Evolutionary conservation across 2,329 filamentous ascomycete genomes (phyloP).

Genomic region (Apiospora koreana): DNA sequence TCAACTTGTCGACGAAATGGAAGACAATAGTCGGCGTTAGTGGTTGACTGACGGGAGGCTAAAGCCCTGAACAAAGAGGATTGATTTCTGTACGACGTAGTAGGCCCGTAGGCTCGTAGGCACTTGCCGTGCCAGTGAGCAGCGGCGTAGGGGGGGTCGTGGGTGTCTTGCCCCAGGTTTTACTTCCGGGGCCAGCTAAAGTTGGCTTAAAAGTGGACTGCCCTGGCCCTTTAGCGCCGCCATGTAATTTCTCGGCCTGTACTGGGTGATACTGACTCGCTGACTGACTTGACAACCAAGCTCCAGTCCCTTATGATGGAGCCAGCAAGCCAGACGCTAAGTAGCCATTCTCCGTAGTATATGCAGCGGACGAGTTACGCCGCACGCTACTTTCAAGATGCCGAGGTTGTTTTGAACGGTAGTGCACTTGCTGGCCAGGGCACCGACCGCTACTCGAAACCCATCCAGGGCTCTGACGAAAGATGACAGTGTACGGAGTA

Average conservation of each 20-base stretch:
- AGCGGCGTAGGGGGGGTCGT: background rate
- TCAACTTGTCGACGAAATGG: too few relatives aligned
- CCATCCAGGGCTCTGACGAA: background rate
- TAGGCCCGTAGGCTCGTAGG: too few relatives aligned
- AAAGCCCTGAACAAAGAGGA: background rate
- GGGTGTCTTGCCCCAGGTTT: conserved; percentile 1
- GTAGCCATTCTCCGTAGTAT: background rate
- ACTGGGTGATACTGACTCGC: background rate
- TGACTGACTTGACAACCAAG: too few relatives aligned
- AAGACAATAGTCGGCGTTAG: background rate
- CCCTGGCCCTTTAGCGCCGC: background rate
- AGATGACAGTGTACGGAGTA: background rate
- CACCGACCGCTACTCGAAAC: conserved; percentile 4
- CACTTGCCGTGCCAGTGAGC: too few relatives aligned
- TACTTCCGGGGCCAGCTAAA: background rate
- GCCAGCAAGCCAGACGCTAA: background rate
- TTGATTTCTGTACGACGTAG: too few relatives aligned
- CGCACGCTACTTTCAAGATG: background rate
- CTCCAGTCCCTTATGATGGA: background rate
- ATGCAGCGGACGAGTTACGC: conserved; percentile 1
- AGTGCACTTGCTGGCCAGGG: background rate
- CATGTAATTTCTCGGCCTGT: background rate
- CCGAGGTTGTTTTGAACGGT: background rate
- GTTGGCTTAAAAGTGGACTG: background rate
- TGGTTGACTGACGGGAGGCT: background rate